phyloP scores from a whole-genome alignment of 2,329 filamentous ascomycete genomes.

The Stachybotrys chartarum region DNA sequence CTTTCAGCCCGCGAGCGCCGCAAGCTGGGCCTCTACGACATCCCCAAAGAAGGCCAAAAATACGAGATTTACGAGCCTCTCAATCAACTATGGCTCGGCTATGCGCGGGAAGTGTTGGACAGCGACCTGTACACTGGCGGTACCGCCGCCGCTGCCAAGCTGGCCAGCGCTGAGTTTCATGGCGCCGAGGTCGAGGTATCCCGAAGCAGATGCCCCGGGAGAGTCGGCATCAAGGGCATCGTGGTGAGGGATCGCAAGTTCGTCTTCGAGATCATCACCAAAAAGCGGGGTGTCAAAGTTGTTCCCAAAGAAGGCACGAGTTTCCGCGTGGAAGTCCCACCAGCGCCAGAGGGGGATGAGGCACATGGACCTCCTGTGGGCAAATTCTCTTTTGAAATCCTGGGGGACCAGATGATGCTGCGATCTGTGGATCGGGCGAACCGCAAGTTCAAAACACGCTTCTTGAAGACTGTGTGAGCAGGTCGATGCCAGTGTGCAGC shows the following conservation, averaged over 20 bases:
- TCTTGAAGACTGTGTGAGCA: constrained; percentile 62
- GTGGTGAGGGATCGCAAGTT: constrained; percentile 84
- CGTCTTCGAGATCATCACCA: constrained; percentile 77
- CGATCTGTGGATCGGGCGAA: constrained; percentile 79
- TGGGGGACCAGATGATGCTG: constrained; percentile 81
- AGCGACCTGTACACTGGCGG: constrained; percentile 49
- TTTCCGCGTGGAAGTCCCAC: constrained; percentile 68
- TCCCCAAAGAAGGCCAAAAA: constrained; percentile 54
- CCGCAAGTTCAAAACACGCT: constrained; percentile 86
- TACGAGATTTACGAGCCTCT: constrained; percentile 74
- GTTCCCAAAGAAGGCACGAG: constrained; percentile 87
- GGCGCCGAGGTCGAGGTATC: constrained; percentile 80
- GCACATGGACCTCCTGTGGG: constrained; percentile 10
- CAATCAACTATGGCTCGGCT: constrained; percentile 73
- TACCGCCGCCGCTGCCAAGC: constrained; percentile 58
- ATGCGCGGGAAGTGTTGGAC: constrained; percentile 76
- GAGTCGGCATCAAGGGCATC: constrained; percentile 80
- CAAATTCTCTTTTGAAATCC: constrained; percentile 69
- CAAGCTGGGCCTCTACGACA: constrained; percentile 62
- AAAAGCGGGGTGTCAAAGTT: constrained; percentile 61
- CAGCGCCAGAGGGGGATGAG: constrained; percentile 4
- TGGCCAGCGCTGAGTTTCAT: constrained; percentile 85
- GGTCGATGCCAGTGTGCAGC: too few relatives aligned
- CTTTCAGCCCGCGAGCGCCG: constrained; percentile 77
- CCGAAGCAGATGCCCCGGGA: constrained; percentile 68